These are phyloP conservation scores for Lanmaoa pseudosensibilis DNA, from an alignment of 768 basidiomycete species.

Conservation along the genomic window DNA sequence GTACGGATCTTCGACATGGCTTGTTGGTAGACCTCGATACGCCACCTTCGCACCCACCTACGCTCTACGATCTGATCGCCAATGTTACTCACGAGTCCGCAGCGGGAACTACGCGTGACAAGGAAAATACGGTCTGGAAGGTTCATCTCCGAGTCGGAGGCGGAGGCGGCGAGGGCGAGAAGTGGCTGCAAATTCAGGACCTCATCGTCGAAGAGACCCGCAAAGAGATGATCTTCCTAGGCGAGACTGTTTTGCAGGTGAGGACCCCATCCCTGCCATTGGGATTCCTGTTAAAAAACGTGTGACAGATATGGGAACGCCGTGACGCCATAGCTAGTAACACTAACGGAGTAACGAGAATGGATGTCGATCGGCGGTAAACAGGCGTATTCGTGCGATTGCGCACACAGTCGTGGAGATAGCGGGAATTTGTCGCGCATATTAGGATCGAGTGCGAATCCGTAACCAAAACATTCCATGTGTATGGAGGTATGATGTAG, in stretches of 20 bases:
- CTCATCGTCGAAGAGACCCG: constrained; percentile 94
- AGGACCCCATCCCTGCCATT: constrained; percentile 4
- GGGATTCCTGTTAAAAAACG: constrained; percentile 13
- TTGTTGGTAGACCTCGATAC: constrained; percentile 71
- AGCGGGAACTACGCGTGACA: constrained; percentile 92
- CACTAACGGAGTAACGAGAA: constrained; percentile 21
- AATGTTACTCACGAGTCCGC: constrained; percentile 95
- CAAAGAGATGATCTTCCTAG: constrained; percentile 96
- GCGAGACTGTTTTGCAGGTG: constrained; percentile 95
- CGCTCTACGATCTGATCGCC: constrained; percentile 90
- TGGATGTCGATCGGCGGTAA: constrained; percentile 36
- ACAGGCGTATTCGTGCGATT: constrained; percentile 2
- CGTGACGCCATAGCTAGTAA: constrained; percentile 31
- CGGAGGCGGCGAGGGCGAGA: constrained; percentile 79
- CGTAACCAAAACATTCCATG: constrained; percentile 2
- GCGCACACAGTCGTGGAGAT: constrained; percentile 27
- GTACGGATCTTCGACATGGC: constrained; percentile 24
- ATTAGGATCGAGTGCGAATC: constrained; percentile 19
- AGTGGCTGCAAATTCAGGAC: constrained; percentile 97
- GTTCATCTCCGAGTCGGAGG: constrained; percentile 77
- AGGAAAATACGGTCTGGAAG: constrained; percentile 91
- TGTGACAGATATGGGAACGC: constrained; percentile 62
- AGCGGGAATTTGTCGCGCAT: constrained; percentile 26
- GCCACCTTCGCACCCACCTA: constrained; percentile 54
- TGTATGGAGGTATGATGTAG: constrained; percentile 11